Percentiles rank a stretch among this genome's conserved stretches.
These are phyloP conservation scores for Orbilia oligospora DNA, from an alignment of 2,329 filamentous ascomycete genomes.

Conservation along the genomic window DNA sequence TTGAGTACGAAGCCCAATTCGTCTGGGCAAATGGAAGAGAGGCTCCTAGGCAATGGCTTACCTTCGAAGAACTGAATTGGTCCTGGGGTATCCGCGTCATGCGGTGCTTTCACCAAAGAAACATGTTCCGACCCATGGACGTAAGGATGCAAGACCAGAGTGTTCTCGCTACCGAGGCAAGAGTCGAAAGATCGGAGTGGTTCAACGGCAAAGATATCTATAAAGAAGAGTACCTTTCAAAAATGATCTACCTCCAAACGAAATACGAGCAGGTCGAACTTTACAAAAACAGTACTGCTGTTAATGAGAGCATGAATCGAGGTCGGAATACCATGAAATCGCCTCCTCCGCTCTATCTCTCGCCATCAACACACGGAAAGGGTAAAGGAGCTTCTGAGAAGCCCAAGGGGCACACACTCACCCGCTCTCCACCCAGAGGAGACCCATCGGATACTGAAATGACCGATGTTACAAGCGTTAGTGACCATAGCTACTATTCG, in stretches of 20 bases:
- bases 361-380: too few relatives aligned
- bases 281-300: neutral
- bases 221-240: conserved; percentile 27
- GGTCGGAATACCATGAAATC: neutral
- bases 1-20: conserved; percentile 44
- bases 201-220: conserved; percentile 40
- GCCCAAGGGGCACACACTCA: neutral
- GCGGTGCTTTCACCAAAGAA: conserved; percentile 29
- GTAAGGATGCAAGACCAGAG: conserved; percentile 26
- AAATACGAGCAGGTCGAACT: neutral
- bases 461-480: neutral
- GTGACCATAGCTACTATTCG: neutral
- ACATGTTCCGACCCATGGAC: conserved; percentile 44
- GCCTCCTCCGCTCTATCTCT: too few relatives aligned
- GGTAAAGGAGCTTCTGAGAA: neutral
- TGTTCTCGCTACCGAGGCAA: conserved; percentile 21
- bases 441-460: neutral
- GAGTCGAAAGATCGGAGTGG: conserved; percentile 30
- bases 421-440: neutral
- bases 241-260: neutral
- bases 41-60: conserved; percentile 23
- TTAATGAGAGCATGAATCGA: neutral
- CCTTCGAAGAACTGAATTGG: conserved; percentile 41
- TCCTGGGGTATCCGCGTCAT: conserved; percentile 50
- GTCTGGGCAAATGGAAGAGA: neutral